Percentiles rank a stretch among this genome's conserved stretches.
Conservation (phyloP, 163 green algal genomes). For the Volvox carteri region DNA sequence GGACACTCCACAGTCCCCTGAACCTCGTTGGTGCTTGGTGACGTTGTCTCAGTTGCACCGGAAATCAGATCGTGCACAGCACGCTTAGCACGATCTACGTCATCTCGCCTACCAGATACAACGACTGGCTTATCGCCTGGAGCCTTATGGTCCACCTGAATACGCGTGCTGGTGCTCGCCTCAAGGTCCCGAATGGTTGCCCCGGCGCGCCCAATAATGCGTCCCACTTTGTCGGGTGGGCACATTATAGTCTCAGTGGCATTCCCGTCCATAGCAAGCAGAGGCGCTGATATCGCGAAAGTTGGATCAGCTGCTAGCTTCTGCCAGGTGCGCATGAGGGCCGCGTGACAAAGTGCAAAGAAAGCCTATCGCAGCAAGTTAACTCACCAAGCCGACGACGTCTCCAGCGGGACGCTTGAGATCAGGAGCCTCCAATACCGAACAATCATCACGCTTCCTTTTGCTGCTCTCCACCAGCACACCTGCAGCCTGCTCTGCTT, state of each 20-base stretch:
- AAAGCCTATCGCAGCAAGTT: background rate
- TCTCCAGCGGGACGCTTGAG: conserved; percentile 25
- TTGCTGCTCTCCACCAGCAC: background rate
- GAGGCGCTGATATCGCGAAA: background rate
- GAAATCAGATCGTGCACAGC: conserved; percentile 73
- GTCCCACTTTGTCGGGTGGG: conserved; percentile 83
- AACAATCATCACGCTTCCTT: conserved; percentile 21
- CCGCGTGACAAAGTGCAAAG: no score
- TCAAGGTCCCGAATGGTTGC: conserved; percentile 95
- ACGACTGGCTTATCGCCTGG: conserved; percentile 85
- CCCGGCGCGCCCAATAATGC: conserved; percentile 94
- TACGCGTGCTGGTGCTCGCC: conserved; percentile 80
- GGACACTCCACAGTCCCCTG: conserved; percentile 85
- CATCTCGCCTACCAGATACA: conserved; percentile 78
- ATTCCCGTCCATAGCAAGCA: background rate
- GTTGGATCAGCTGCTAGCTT: background rate
- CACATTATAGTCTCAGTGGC: conserved; percentile 71
- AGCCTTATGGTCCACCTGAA: conserved; percentile 93
- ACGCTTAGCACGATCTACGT: conserved; percentile 72
- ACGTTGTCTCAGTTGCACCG: background rate
- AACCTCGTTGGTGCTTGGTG: conserved; percentile 67
- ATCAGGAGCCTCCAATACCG: background rate
- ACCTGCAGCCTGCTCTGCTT: background rate
- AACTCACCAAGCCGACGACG: background rate
- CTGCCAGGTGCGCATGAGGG: background rate